Percentiles rank a stretch among this genome's conserved stretches.
phyloP scores from a whole-genome alignment of 352 stramenopile species.

The Phytopythium oedochilum region DNA sequence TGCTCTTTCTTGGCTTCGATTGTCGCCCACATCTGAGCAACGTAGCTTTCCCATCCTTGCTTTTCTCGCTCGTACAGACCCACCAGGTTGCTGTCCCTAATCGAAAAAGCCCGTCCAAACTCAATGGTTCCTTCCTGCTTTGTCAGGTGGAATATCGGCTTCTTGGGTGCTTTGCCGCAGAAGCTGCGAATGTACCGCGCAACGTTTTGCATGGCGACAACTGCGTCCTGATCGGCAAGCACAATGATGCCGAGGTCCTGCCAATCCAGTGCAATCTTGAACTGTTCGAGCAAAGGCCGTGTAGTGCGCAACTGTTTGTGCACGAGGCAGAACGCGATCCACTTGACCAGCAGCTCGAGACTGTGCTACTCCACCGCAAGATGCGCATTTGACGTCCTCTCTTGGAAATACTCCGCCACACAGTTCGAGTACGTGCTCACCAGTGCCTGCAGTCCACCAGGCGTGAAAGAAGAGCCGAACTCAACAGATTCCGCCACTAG shows the following conservation, averaged over 20 bases:
- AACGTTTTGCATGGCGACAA: conserved; percentile 24
- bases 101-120: conserved; percentile 24
- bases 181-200: conserved; percentile 28
- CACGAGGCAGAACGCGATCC: conserved; percentile 37
- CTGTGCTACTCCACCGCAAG: conserved; percentile 32
- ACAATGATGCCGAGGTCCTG: conserved; percentile 27
- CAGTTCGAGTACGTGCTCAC: conserved; percentile 3
- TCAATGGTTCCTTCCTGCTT: conserved; percentile 30
- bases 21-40: conserved; percentile 7
- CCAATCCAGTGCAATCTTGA: conserved; percentile 40
- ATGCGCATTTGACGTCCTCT: conserved; percentile 8
- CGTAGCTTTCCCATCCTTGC: conserved; percentile 12
- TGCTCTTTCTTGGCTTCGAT: conserved; percentile 17
- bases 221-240: conserved; percentile 18
- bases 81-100: conserved; percentile 7
- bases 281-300: conserved; percentile 16
- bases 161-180: conserved; percentile 15
- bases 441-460: conserved; percentile 1
- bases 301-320: conserved; percentile 18
- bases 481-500: neutral
- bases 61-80: conserved; percentile 6
- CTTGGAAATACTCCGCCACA: neutral
- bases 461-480: neutral
- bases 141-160: conserved; percentile 38
- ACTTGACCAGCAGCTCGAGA: conserved; percentile 31